phyloP scores from a whole-genome alignment of 805 yeast species.

The Kodamaea restingae region DNA sequence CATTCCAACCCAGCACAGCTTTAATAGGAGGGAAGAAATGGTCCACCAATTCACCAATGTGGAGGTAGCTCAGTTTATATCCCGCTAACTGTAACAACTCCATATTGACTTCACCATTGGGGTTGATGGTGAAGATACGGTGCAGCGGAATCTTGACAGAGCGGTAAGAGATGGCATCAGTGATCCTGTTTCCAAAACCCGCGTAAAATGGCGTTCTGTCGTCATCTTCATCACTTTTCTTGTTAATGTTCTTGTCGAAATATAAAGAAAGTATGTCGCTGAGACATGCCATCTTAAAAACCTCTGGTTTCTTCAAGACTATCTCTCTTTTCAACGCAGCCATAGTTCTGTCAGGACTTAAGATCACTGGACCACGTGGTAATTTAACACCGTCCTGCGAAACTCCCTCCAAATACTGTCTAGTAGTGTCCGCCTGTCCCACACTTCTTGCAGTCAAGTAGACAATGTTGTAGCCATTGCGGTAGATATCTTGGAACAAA shows the following conservation, averaged over 20 bases:
- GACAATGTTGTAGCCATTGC: constrained; percentile 89
- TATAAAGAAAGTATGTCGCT: constrained; percentile 78
- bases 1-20: constrained; percentile 27
- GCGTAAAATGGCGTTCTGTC: constrained; percentile 86
- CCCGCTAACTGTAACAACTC: constrained; percentile 93
- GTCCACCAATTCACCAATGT: constrained; percentile 90
- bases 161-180: constrained; percentile 93
- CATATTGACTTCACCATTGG: constrained; percentile 97
- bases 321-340: constrained; percentile 93
- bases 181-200: constrained; percentile 94
- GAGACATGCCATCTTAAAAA: constrained; percentile 96
- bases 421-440: constrained; percentile 90
- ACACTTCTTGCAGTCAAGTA: constrained; percentile 93
- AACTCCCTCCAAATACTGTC: constrained; percentile 75
- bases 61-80: constrained; percentile 79
- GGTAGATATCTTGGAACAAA: constrained; percentile 77
- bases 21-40: constrained; percentile 88
- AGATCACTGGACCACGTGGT: constrained; percentile 89
- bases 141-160: constrained; percentile 93
- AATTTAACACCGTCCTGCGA: constrained; percentile 63
- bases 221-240: constrained; percentile 23
- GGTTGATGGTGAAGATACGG: constrained; percentile 90
- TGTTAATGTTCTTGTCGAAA: constrained; percentile 21
- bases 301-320: constrained; percentile 91
- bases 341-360: constrained; percentile 94